Base-by-base conservation (phyloP, 1,139 yeast species). In the Yamadazyma atlantica region DNA sequence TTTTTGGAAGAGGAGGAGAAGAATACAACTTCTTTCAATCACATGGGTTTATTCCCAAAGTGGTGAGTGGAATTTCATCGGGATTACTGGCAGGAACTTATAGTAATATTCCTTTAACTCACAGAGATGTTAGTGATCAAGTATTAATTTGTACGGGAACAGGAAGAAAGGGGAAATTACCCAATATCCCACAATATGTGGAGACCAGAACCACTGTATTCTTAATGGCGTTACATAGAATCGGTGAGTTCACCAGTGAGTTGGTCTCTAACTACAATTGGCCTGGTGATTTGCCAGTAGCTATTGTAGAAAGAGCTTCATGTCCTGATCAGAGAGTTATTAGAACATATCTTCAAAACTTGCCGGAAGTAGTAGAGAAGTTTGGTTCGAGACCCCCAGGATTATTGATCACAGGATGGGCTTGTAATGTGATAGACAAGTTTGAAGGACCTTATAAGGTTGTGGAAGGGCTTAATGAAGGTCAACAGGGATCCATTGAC, bases 1-100 rank as follows among this genome's bases (percentile, higher is more conserved):
- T 92, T 24, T 92, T 88, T 58, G 98, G 98, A 4, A 80, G 98
- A 47, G 98, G 98, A 28, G 97, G 96, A 25, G 97, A 92, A 62
- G 98, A 92, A 56, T 87, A 61, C 54, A 55, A 77, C 13, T 89
- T 69, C 57, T 92, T 90, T 60, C 56, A 70, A 23, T 53, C 65
- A 12, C 77, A 82, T 45, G 96, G 96, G 0, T 87, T 55, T 52
- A 69, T 61, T 19, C 95, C 96, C 5, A 54, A 60, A 3, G 96
- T 92, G 1, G 55, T 90, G 11, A 92, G 97, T 0, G 98, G 98
- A 1, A 73, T 92, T 39, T 84, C 96, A 2, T 87, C 96, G 4
- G 95, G 97, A 0, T 71, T 92, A 36, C 88, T 95, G 0, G 94
- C 96, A 0, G 90, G 97, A 0, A 82, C 87, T n/a, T 73, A 82